A percentile compares a stretch with the other conserved stretches of the same genome.
These are phyloP conservation scores for Thyridium curvatum DNA, from an alignment of 2,329 filamentous ascomycete genomes.

Conservation along the genomic window DNA sequence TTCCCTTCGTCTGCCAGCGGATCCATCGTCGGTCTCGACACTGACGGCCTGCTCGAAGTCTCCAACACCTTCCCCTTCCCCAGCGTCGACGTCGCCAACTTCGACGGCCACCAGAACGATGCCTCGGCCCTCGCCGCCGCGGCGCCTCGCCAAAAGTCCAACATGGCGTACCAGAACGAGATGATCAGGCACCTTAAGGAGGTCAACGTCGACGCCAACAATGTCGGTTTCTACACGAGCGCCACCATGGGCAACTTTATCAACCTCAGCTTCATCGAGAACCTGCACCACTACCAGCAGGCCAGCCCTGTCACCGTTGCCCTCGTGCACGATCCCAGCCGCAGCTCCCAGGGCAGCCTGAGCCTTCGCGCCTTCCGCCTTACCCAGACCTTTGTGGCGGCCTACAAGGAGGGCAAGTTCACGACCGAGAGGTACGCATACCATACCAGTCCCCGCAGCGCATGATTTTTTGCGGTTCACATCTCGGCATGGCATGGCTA, in stretches of 20 bases:
- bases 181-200: constrained; percentile 97
- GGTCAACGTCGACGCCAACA: constrained; percentile 97
- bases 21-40: constrained; percentile 89
- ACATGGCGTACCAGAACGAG: constrained; percentile 82
- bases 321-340: constrained; percentile 90
- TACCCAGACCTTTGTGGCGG: constrained; percentile 78
- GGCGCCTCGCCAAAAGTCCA: constrained; percentile 87
- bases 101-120: constrained; percentile 70
- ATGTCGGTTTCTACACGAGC: constrained; percentile 97
- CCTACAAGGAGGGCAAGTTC: constrained; percentile 97
- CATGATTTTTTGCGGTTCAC: no score
- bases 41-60: constrained; percentile 72
- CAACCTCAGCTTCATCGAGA: constrained; percentile 93
- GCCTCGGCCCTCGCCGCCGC: constrained; percentile 73
- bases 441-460: no score
- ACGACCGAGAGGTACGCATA: constrained; percentile 78
- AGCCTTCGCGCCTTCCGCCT: constrained; percentile 89
- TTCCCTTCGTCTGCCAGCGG: constrained; percentile 90
- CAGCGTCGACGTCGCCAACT: constrained; percentile 62
- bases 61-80: constrained; percentile 97
- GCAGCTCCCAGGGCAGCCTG: constrained; percentile 85
- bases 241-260: constrained; percentile 98
- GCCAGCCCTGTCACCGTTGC: constrained; percentile 85
- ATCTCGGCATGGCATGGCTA: no score
- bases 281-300: constrained; percentile 95